Percentiles rank a stretch among this genome's conserved stretches.
Conservation (phyloP, 345 rosid genomes). For the Odontarrhena argentea region DNA sequence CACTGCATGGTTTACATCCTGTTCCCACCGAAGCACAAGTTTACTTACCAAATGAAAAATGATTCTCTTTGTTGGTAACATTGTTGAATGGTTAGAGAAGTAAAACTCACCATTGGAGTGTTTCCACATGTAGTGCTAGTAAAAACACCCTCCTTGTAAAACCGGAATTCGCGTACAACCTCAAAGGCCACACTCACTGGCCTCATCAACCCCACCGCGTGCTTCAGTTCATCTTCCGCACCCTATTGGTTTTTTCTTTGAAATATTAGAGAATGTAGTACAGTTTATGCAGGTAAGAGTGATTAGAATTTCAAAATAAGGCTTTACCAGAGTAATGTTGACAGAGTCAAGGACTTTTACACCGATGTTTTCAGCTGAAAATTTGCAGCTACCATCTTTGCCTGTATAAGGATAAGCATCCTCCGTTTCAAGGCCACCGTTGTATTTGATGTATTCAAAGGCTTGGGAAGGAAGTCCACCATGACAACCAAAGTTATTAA, state of each 20-base stretch:
- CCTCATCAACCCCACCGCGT: constrained; percentile 76
- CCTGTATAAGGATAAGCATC: constrained; percentile 78
- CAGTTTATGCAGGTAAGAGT: neutral
- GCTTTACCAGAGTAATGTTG: constrained; percentile 74
- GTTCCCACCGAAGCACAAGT: constrained; percentile 19
- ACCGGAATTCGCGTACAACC: constrained; percentile 58
- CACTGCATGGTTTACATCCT: constrained; percentile 97
- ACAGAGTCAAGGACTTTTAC: constrained; percentile 67
- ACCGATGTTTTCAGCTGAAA: constrained; percentile 74
- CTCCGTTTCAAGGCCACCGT: constrained; percentile 93
- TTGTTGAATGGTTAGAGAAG: neutral
- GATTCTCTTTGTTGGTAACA: neutral
- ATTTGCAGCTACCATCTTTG: constrained; percentile 65
- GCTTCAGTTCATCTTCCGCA: constrained; percentile 83
- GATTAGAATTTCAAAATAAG: neutral
- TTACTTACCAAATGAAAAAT: neutral
- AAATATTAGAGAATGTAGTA: neutral
- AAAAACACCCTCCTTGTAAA: constrained; percentile 78
- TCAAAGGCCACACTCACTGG: constrained; percentile 93
- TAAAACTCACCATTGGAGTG: constrained; percentile 58
- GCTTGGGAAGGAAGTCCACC: constrained; percentile 98
- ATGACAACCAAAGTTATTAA: constrained; percentile 77
- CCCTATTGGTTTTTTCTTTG: constrained; percentile 45
- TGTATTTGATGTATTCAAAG: constrained; percentile 86
- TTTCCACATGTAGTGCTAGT: constrained; percentile 64